Evolutionary conservation across 352 stramenopile genomes (phyloP).

Genomic region (Pythium aristosporum): DNA sequence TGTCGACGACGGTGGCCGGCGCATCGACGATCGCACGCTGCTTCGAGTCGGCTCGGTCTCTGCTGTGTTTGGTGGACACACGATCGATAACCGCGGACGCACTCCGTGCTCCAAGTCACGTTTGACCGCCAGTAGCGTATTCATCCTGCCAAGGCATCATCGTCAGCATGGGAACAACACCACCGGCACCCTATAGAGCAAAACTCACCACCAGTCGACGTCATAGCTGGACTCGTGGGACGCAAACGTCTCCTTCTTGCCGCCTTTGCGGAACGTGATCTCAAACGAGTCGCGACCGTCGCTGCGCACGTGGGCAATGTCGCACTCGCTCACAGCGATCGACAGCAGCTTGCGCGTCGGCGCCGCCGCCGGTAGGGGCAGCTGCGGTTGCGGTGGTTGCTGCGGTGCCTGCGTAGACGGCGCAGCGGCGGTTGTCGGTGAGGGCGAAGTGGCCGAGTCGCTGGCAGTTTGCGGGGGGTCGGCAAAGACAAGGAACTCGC

Average conservation of each 20-base stretch:
- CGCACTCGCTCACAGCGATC: slow-evolving; percentile 61
- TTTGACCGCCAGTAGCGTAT: slow-evolving; percentile 75
- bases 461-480: slow-evolving; percentile 31
- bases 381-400: background rate
- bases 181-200: background rate
- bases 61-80: slow-evolving; percentile 45
- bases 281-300: slow-evolving; percentile 84
- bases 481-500: slow-evolving; percentile 68
- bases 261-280: slow-evolving; percentile 43
- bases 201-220: slow-evolving; percentile 82
- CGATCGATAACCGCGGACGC: slow-evolving; percentile 54
- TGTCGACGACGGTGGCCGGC: slow-evolving; percentile 34
- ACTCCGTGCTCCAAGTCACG: slow-evolving; percentile 66
- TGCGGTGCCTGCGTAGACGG: background rate
- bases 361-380: background rate
- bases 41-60: slow-evolving; percentile 22
- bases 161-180: background rate
- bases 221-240: slow-evolving; percentile 85
- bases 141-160: slow-evolving; percentile 56
- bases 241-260: slow-evolving; percentile 83
- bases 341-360: slow-evolving; percentile 52
- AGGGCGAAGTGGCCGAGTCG: background rate
- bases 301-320: slow-evolving; percentile 80
- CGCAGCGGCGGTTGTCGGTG: background rate
- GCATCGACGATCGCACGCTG: slow-evolving; percentile 21